Percentiles rank a stretch among this genome's conserved stretches.
These are phyloP conservation scores for Spirogloea muscicola DNA, from an alignment of 139 green algal genomes.

Conservation along the genomic window DNA sequence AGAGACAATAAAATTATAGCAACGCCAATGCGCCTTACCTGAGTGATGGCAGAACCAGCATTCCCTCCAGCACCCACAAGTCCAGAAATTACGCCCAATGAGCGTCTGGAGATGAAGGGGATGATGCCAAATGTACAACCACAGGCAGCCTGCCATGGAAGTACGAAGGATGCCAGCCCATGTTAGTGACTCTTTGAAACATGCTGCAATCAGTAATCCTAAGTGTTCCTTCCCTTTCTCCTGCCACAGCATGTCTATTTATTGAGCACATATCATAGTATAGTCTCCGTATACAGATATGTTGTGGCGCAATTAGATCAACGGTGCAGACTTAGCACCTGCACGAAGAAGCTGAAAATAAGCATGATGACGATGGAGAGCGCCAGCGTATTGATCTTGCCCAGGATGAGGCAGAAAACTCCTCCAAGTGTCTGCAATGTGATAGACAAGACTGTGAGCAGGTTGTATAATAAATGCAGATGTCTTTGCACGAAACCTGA, in stretches of 20 bases:
- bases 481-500: conserved; percentile 51
- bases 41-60: conserved; percentile 54
- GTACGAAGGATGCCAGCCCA: no score
- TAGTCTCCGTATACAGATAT: no score
- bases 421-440: conserved; percentile 34
- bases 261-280: no score
- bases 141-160: conserved; percentile 55
- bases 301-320: no score
- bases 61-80: conserved; percentile 91
- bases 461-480: conserved; percentile 25
- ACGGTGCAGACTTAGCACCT: no score
- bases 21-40: background rate
- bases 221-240: no score
- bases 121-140: conserved; percentile 75
- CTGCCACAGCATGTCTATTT: no score
- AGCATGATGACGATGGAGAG: conserved; percentile 79
- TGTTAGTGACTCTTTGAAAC: no score
- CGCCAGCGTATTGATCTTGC: conserved; percentile 53
- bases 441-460: conserved; percentile 71
- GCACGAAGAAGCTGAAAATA: conserved; percentile 77
- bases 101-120: conserved; percentile 80
- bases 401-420: conserved; percentile 28
- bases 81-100: conserved; percentile 80
- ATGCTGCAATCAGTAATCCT: no score
- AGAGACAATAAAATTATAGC: background rate